A percentile compares a stretch with the other conserved stretches of the same genome.
phyloP scores from a whole-genome alignment of 306 rosid genomes.

The Pueraria montana region DNA sequence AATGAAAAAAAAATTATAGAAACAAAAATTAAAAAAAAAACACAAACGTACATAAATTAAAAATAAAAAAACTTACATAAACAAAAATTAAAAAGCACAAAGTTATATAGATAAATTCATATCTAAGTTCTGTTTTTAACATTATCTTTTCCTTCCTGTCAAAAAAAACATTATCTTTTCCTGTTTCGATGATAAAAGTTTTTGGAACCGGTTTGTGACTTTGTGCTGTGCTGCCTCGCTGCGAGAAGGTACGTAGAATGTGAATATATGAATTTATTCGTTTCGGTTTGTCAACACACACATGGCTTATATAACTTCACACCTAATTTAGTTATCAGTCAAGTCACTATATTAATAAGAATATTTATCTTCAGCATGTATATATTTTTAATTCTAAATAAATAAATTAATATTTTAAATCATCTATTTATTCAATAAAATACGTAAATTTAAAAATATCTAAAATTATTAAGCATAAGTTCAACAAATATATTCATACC shows the following conservation, averaged over 20 bases:
- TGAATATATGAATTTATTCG: background rate
- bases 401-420: background rate
- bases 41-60: no score
- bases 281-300: background rate
- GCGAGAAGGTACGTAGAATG: background rate
- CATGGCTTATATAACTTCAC: background rate
- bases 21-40: no score
- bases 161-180: background rate
- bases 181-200: background rate
- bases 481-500: background rate
- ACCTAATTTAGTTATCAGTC: slow-evolving; percentile 12
- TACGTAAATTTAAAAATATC: background rate
- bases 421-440: background rate
- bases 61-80: no score
- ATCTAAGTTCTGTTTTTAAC: no score
- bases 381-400: background rate
- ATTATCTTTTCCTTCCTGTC: no score
- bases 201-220: background rate
- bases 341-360: background rate
- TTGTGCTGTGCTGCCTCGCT: background rate
- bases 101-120: no score
- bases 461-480: background rate
- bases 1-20: no score
- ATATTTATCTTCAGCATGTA: background rate
- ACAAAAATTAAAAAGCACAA: no score